phyloP scores from a whole-genome alignment of 345 rosid species.

The Mangifera indica region DNA sequence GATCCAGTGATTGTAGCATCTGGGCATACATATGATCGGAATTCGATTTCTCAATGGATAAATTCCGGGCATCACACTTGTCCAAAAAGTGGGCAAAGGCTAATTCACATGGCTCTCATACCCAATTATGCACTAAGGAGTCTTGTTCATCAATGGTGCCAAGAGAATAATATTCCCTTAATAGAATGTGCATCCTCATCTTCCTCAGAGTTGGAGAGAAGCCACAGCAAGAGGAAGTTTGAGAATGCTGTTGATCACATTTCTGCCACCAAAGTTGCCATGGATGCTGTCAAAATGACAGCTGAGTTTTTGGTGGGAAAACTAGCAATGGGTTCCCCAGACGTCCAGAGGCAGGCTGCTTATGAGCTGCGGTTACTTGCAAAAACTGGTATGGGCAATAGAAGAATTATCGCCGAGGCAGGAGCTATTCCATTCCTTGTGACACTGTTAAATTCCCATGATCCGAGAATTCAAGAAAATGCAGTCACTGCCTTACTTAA shows the following conservation, averaged over 20 bases:
- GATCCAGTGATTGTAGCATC: constrained; percentile 69
- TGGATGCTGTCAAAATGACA: constrained; percentile 57
- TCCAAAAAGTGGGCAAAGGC: constrained; percentile 63
- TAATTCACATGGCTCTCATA: constrained; percentile 63
- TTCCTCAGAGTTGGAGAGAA: constrained; percentile 28
- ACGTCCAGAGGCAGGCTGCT: constrained; percentile 66
- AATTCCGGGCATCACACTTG: constrained; percentile 66
- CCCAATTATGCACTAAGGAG: constrained; percentile 70
- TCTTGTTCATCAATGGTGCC: constrained; percentile 60
- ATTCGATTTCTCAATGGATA: constrained; percentile 66
- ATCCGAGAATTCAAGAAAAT: constrained; percentile 62
- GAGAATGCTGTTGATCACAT: constrained; percentile 48
- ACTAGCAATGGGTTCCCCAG: constrained; percentile 60
- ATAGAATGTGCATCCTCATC: constrained; percentile 39
- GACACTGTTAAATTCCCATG: constrained; percentile 43
- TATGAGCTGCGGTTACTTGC: constrained; percentile 66
- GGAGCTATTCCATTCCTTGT: constrained; percentile 72
- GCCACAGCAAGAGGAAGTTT: constrained; percentile 28
- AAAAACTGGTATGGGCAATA: constrained; percentile 62
- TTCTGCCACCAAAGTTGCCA: constrained; percentile 48
- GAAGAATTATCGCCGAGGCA: constrained; percentile 58
- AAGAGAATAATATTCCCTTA: constrained; percentile 54
- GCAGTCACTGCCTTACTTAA: constrained; percentile 67
- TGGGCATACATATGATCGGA: constrained; percentile 64
- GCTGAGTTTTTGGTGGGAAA: constrained; percentile 75